Percentiles rank a stretch among this genome's conserved stretches.
Conservation (phyloP, 495 filamentous ascomycete genomes). For the Hyaloscypha finlandica region DNA sequence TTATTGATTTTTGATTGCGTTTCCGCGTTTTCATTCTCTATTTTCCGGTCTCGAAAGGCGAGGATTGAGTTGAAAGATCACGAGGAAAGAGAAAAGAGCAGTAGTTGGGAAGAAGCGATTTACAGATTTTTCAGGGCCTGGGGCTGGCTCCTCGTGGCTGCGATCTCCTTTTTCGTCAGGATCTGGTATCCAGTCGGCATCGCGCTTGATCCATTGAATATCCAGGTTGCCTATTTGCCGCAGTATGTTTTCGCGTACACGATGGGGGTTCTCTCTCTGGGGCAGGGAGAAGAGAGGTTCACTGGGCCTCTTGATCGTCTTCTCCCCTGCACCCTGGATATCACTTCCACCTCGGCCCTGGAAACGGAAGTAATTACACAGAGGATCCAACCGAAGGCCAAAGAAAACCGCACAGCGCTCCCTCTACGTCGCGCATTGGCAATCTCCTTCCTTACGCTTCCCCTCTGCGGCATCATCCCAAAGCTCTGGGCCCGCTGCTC, state of each 20-base stretch:
- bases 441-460: neutral
- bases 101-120: neutral
- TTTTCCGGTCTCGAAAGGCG: neutral
- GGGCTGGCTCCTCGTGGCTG: slow-evolving; percentile 12
- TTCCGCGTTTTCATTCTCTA: neutral
- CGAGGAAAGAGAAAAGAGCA: too few relatives aligned
- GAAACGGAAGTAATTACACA: neutral
- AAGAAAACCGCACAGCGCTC: neutral
- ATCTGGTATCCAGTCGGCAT: slow-evolving; percentile 16
- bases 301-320: neutral
- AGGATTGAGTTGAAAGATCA: neutral
- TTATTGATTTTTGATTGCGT: slow-evolving; percentile 19
- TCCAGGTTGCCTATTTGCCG: slow-evolving; percentile 18
- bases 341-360: neutral
- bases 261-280: neutral
- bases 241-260: slow-evolving; percentile 22
- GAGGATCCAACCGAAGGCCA: neutral
- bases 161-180: slow-evolving; percentile 9
- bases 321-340: too few relatives aligned
- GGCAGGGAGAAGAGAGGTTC: neutral
- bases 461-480: slow-evolving; percentile 1
- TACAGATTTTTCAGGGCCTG: neutral
- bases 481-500: neutral
- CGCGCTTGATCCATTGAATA: neutral
- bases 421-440: neutral